Base-by-base conservation (phyloP, 2,329 filamentous ascomycete species). In the Colletotrichum horii region DNA sequence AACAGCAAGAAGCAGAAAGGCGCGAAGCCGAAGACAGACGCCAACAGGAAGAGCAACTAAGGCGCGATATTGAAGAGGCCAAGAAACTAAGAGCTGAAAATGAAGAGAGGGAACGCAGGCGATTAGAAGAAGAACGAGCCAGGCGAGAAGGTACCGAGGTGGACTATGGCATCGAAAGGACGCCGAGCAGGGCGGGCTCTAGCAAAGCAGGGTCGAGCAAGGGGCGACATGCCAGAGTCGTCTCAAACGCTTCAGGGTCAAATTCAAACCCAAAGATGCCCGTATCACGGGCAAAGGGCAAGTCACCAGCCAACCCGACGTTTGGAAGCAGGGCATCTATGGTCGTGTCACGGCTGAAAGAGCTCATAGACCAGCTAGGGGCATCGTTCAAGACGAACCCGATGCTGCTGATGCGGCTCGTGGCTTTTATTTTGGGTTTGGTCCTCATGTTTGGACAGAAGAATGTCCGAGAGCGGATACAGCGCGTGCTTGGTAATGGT, bases 401-500 rank as follows among this genome's bases (percentile, higher is more conserved):
- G 0, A 84, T 88, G 79, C 76, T 91, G 43, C 81, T 94, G 70
- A 83, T 92, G 79, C 88, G 91, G 74, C 91, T 95, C 6, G 79
- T 98, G 66, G 90, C 96, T 19, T 98, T 98, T 81, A 83, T 98
- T 28, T 85, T 96, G 48, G 94, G 95, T 4, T 89, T 99, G 76
- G 81, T 97, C 34, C 85, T 96, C 77, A 91, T 97, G 78, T 87
- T 98, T 75, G 94, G 94, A 74, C 90, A 94, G 80, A 90, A 91
- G 80, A 93, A 94, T 81, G 87, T 98, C 16, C 91, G 96, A 55
- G 93, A 97, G 78, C 91, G 94, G 78, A 84, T 98, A 43, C 90
- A 92, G 82, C 89, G 93, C 71, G 87, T 96, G 48, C 82, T 97
- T 58, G 91, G 90, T 52, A 88, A 90, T 32, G 92, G 92, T 12